Conservation (phyloP, 192 early-diverging fungal species). For the Dimargaris verticillata region DNA sequence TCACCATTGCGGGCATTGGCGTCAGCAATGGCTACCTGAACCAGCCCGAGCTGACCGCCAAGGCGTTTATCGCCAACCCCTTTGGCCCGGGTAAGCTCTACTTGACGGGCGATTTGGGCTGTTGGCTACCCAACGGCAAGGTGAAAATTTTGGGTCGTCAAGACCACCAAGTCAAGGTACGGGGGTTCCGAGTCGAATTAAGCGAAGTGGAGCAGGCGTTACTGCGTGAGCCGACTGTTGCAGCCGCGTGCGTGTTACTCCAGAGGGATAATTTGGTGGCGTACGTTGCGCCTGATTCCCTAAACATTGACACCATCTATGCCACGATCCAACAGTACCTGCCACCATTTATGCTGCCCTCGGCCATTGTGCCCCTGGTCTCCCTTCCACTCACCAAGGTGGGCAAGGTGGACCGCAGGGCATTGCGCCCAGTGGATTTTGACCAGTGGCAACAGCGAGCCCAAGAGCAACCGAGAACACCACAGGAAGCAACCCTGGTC, state of each 20-base stretch:
- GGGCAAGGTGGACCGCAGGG: conserved; percentile 2
- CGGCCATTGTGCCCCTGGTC: not conserved
- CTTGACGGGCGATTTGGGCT: conserved; percentile 19
- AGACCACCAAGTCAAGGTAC: conserved; percentile 23
- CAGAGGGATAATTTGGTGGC: conserved; percentile 15
- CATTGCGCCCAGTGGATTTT: not conserved
- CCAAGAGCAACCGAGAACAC: too few relatives aligned
- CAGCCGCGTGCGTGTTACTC: conserved; percentile 14
- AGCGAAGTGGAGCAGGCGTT: conserved; percentile 15
- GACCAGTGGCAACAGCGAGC: too few relatives aligned
- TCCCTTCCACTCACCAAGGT: not conserved
- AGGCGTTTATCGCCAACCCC: conserved; percentile 22
- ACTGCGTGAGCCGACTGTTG: conserved; percentile 11
- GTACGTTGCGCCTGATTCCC: conserved; percentile 13
- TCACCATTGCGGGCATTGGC: conserved; percentile 5
- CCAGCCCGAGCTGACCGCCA: conserved; percentile 17
- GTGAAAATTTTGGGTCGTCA: conserved; percentile 18
- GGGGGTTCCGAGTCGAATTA: conserved; percentile 21
- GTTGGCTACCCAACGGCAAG: conserved; percentile 19
- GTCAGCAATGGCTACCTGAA: conserved; percentile 23
- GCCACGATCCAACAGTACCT: not conserved
- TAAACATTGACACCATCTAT: not conserved
- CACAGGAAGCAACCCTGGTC: too few relatives aligned
- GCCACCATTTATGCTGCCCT: not conserved
- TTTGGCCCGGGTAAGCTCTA: conserved; percentile 18